Evolutionary conservation across 495 filamentous ascomycete species (phyloP).

Genomic region (Delitschia confertaspora): DNA sequence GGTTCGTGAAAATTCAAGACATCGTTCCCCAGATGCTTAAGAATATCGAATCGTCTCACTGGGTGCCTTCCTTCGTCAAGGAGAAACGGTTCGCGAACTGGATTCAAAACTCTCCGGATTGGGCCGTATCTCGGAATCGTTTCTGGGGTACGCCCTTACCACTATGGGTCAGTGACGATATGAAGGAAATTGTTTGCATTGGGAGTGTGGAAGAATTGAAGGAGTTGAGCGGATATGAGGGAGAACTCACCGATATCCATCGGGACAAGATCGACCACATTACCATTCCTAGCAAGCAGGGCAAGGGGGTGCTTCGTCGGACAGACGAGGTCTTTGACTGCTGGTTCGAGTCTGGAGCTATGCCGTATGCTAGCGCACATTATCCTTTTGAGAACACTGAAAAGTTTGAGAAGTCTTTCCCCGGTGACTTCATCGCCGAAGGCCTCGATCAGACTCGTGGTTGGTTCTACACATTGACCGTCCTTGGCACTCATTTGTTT

Average conservation of each 20-base stretch:
- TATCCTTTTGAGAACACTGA: constrained; percentile 93
- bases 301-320: constrained; percentile 74
- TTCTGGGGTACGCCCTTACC: constrained; percentile 98
- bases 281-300: constrained; percentile 86
- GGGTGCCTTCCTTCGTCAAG: constrained; percentile 89
- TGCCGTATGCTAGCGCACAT: constrained; percentile 90
- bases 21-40: constrained; percentile 85
- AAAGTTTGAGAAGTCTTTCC: constrained; percentile 72
- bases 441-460: constrained; percentile 90
- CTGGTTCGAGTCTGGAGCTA: constrained; percentile 91
- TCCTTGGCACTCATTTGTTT: constrained; percentile 87
- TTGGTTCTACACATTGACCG: constrained; percentile 93
- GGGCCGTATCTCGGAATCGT: constrained; percentile 91
- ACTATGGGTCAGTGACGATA: constrained; percentile 83
- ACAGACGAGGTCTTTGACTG: constrained; percentile 95
- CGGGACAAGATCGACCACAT: constrained; percentile 93
- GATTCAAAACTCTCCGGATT: constrained; percentile 88
- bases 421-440: constrained; percentile 95
- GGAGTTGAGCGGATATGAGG: constrained; percentile 73
- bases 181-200: constrained; percentile 77
- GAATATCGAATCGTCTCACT: constrained; percentile 84
- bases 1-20: constrained; percentile 83
- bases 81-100: constrained; percentile 82
- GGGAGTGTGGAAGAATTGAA: constrained; percentile 82
- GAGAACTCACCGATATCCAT: constrained; percentile 83